Conservation (phyloP, 129 eudicot species). For the Dittrichia graveolens region DNA sequence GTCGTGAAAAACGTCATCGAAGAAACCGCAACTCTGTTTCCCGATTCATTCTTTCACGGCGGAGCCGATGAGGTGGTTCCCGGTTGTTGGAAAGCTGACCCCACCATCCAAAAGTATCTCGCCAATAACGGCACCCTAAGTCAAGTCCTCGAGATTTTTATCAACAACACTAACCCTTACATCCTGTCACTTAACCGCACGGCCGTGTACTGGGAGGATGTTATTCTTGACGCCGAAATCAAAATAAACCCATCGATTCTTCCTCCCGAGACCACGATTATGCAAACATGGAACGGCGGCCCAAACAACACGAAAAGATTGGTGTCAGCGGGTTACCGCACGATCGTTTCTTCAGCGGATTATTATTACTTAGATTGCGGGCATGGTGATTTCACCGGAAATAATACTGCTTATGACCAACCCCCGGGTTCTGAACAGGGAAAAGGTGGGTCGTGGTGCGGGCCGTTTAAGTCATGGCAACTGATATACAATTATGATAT, state of each 20-base stretch:
- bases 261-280: constrained; percentile 55
- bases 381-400: constrained; percentile 81
- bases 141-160: constrained; percentile 66
- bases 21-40: constrained; percentile 63
- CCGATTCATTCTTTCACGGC: constrained; percentile 70
- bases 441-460: constrained; percentile 92
- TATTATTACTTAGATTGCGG: constrained; percentile 90
- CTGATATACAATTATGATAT: constrained; percentile 83
- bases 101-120: constrained; percentile 55
- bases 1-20: constrained; percentile 60
- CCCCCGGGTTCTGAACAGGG: constrained; percentile 52
- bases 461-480: constrained; percentile 93
- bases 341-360: constrained; percentile 75
- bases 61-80: constrained; percentile 87
- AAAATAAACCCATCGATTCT: constrained; percentile 52
- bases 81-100: constrained; percentile 82
- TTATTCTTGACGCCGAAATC: constrained; percentile 56
- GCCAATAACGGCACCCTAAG: constrained; percentile 59
- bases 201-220: constrained; percentile 87
- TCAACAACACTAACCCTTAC: constrained; percentile 62
- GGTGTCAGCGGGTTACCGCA: constrained; percentile 75
- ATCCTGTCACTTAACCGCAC: constrained; percentile 66
- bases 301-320: constrained; percentile 72
- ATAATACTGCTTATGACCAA: constrained; percentile 53
- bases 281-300: constrained; percentile 87